Conservation (phyloP, 2,329 filamentous ascomycete genomes). For the Fusarium fracticaudum region DNA sequence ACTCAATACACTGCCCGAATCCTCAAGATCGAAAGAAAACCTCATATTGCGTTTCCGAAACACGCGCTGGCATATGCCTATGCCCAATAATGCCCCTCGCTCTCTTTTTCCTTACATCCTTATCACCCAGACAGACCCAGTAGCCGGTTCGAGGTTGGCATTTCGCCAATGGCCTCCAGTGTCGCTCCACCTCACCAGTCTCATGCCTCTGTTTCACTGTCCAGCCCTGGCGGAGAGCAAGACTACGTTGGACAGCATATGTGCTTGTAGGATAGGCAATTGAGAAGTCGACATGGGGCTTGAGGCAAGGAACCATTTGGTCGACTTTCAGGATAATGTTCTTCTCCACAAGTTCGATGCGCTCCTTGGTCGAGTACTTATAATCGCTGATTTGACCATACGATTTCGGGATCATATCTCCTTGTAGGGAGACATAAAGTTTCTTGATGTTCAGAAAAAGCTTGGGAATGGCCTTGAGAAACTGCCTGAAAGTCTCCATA, state of each 20-base stretch:
- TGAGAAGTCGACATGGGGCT: constrained; percentile 28
- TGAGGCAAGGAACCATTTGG: constrained; percentile 29
- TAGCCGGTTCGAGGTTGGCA: constrained; percentile 33
- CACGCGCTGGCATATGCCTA: background rate
- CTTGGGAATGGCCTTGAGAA: constrained; percentile 26
- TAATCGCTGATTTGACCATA: background rate
- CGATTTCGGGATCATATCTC: background rate
- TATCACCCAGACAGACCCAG: constrained; percentile 42
- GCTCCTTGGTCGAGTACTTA: background rate
- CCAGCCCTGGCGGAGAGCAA: constrained; percentile 11
- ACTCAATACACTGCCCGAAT: background rate
- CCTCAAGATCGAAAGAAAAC: background rate
- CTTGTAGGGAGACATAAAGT: constrained; percentile 33
- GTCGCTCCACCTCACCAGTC: constrained; percentile 27
- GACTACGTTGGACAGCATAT: constrained; percentile 25
- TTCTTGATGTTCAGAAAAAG: constrained; percentile 21
- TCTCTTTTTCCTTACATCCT: background rate
- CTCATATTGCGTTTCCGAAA: background rate
- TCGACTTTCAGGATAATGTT: constrained; percentile 23
- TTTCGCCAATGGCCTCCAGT: constrained; percentile 32
- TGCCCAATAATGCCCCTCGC: background rate
- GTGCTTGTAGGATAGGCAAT: constrained; percentile 38
- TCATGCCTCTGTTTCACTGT: constrained; percentile 26
- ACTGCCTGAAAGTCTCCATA: constrained; percentile 11
- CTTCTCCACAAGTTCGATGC: background rate